phyloP scores from a whole-genome alignment of 2,329 filamentous ascomycete species.

The Diaporthe amygdali region DNA sequence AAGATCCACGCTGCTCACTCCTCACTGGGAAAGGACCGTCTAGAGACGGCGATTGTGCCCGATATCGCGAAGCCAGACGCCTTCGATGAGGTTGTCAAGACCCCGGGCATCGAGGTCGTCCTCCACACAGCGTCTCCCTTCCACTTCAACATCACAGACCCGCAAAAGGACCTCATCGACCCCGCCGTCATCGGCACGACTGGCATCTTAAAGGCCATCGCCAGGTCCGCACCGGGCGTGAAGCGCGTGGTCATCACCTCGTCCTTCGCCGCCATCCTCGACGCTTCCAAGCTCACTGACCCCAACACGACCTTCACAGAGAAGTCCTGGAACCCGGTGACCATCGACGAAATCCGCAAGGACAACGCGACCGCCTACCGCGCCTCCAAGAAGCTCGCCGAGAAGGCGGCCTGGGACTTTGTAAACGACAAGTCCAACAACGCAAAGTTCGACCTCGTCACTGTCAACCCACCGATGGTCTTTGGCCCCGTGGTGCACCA shows the following conservation, averaged over 20 bases:
- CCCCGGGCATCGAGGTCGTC: conserved; percentile 57
- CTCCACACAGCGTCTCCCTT: conserved; percentile 67
- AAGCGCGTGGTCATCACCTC: conserved; percentile 72
- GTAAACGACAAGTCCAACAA: conserved; percentile 41
- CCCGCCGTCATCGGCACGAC: conserved; percentile 66
- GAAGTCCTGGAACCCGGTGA: conserved; percentile 59
- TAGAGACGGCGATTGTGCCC: conserved; percentile 67
- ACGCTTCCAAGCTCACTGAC: conserved; percentile 43
- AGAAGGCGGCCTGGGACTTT: conserved; percentile 59
- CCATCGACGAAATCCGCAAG: conserved; percentile 47
- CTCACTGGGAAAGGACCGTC: conserved; percentile 44
- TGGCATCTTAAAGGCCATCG: conserved; percentile 74
- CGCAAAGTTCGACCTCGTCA: conserved; percentile 55
- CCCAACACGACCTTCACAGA: conserved; percentile 49
- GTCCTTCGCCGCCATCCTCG: conserved; percentile 59
- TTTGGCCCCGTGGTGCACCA: conserved; percentile 58
- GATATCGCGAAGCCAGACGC: conserved; percentile 78
- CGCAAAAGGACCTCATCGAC: conserved; percentile 59
- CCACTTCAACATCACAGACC: conserved; percentile 57
- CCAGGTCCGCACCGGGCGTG: conserved; percentile 61
- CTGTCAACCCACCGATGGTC: conserved; percentile 61
- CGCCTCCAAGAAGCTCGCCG: conserved; percentile 59
- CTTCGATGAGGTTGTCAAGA: conserved; percentile 69
- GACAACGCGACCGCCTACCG: conserved; percentile 53
- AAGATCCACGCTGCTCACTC: conserved; percentile 56